Evolutionary conservation across 1,139 yeast genomes (phyloP).

Genomic region (Taiozyma sp.): DNA sequence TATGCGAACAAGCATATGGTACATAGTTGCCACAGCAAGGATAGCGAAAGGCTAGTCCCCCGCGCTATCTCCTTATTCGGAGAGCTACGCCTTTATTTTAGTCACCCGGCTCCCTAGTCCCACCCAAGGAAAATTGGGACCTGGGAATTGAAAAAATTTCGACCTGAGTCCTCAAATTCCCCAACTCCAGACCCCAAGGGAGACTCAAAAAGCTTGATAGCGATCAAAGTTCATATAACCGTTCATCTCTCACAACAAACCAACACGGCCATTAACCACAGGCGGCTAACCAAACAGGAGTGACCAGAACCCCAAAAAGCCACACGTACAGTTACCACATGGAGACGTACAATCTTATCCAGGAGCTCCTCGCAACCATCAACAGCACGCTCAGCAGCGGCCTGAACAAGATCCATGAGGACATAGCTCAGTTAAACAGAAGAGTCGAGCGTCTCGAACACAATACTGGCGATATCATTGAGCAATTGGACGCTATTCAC

Average conservation of each 20-base stretch:
- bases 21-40: no score
- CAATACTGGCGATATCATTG: constrained; percentile 4
- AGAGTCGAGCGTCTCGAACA: constrained; percentile 20
- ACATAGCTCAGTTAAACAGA: constrained; percentile 14
- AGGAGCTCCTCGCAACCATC: constrained; percentile 20
- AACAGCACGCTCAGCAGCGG: constrained; percentile 14
- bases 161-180: background rate
- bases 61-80: background rate
- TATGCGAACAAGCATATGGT: no score
- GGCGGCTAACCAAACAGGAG: background rate
- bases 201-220: background rate
- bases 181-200: background rate
- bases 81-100: background rate
- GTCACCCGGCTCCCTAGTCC: background rate
- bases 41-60: background rate
- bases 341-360: constrained; percentile 22
- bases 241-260: background rate
- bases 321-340: constrained; percentile 3
- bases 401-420: constrained; percentile 17
- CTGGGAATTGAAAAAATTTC: background rate
- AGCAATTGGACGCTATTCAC: constrained; percentile 11
- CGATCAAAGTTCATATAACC: background rate
- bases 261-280: background rate
- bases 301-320: background rate
- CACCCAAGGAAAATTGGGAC: background rate